Evolutionary conservation across 169 alveolate genomes (phyloP).

Genomic region (Eimeria maxima): DNA sequence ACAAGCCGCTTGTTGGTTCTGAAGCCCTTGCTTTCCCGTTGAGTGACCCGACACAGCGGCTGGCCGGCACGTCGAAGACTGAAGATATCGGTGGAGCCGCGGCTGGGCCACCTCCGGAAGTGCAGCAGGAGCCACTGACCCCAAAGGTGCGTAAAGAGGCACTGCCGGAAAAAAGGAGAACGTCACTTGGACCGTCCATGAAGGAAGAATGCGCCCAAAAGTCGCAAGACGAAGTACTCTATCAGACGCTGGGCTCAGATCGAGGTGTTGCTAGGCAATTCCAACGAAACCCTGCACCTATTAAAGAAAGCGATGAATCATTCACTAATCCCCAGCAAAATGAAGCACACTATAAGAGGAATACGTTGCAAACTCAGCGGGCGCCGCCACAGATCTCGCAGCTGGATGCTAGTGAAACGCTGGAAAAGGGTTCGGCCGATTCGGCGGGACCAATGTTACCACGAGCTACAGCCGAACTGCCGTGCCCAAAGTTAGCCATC

Average conservation of each 20-base stretch:
- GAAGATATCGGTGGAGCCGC: background rate
- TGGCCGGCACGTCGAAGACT: background rate
- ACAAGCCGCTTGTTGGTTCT: background rate
- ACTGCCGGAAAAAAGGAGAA: background rate
- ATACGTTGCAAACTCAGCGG: background rate
- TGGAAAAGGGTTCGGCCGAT: background rate
- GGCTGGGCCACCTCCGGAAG: background rate
- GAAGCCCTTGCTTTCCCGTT: background rate
- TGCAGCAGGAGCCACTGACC: background rate
- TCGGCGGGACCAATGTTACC: slow-evolving; percentile 18
- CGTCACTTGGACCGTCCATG: too few relatives aligned
- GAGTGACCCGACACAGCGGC: background rate
- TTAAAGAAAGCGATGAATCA: background rate
- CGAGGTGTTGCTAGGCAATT: background rate
- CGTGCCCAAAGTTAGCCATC: slow-evolving; percentile 7
- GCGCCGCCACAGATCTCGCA: background rate
- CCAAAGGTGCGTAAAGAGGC: background rate
- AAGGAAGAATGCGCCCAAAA: background rate
- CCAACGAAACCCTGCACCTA: background rate
- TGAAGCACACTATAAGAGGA: background rate
- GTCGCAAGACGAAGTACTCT: background rate
- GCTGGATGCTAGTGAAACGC: background rate
- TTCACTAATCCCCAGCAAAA: background rate
- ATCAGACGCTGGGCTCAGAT: background rate
- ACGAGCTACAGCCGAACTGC: background rate